Base-by-base conservation (phyloP, 768 basidiomycete species). In the Holtermanniella nyarrowii region DNA sequence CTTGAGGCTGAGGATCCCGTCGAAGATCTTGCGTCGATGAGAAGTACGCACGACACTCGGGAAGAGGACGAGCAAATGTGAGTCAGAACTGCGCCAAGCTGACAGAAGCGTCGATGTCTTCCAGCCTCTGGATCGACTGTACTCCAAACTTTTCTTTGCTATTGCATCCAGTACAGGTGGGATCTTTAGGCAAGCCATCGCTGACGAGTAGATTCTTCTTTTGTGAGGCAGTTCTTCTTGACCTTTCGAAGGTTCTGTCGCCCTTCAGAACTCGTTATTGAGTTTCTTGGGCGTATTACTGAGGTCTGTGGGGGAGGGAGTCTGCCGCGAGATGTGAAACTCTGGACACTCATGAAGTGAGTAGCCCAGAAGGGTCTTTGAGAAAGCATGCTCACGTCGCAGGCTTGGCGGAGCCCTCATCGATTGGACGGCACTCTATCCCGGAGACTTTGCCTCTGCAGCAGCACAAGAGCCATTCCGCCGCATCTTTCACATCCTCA, bases 381-480 rank as follows among this genome's bases (percentile, higher is more conserved):
- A 44, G 14, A 20, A 26, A 5, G 14, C 20, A 4, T 22, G 41
- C 49, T 41, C 16, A 50, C 18, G 24, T 25, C 18, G 3, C 44
- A 66, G 65, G 27, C 16, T 66, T 27, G 57, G 50, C 4, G 62
- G 65, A 4, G 65, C 58, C 3, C 46, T 66, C 14, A 52, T 64
- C 11, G 62, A 68, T 22, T 71, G 69, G 69, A 56, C 63, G 5
- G 48, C 49, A 5, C 44, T 50, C 11, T 68, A 71, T 52, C 69
- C 69, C 2, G 69, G 69, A 2, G 69, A 71, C 44, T 52, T 71
- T 13, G 50, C 54, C 7, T 48, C 55, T 42, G 25, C 44, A 1
- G 37, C 41, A 5, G 58, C 57, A 1, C 54, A 56, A 27, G 42
- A 48, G 3, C 14, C 51, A 2, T 63, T 66, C 40, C 52, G 53